A percentile compares a stretch with the other conserved stretches of the same genome.
Evolutionary conservation across 1,139 yeast genomes (phyloP).

Genomic region (Debaryomyces subglobosus): DNA sequence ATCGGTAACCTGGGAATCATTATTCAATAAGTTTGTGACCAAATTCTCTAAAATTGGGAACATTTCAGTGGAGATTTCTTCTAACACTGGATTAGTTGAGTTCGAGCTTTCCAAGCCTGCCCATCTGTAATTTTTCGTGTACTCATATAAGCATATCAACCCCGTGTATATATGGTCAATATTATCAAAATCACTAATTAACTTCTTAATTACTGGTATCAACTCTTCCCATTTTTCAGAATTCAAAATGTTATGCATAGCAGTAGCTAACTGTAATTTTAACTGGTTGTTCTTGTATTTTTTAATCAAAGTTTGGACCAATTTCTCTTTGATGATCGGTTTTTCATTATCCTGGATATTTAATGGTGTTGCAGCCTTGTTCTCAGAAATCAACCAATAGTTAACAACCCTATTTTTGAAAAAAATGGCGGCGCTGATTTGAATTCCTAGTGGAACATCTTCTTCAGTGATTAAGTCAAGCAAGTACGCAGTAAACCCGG

Average conservation of each 20-base stretch:
- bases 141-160: conserved; percentile 57
- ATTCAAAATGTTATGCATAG: conserved; percentile 46
- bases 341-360: conserved; percentile 54
- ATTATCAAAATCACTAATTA: conserved; percentile 40
- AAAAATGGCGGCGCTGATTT: conserved; percentile 66
- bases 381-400: conserved; percentile 57
- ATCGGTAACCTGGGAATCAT: conserved; percentile 41
- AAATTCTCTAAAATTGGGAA: conserved; percentile 62
- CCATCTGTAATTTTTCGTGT: conserved; percentile 61
- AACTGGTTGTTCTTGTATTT: conserved; percentile 38
- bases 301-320: conserved; percentile 49
- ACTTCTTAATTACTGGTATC: conserved; percentile 29
- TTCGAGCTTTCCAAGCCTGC: conserved; percentile 49
- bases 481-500: conserved; percentile 62
- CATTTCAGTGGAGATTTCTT: conserved; percentile 46
- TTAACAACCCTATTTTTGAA: conserved; percentile 64
- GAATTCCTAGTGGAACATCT: conserved; percentile 48
- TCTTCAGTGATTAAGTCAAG: conserved; percentile 55
- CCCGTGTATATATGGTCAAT: conserved; percentile 60
- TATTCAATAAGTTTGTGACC: conserved; percentile 41
- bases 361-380: conserved; percentile 27
- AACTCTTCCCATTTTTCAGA: conserved; percentile 52
- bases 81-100: conserved; percentile 46
- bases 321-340: conserved; percentile 50
- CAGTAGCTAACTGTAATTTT: conserved; percentile 45